Base-by-base conservation (phyloP, 2,329 filamentous ascomycete genomes). In the Stagonosporopsis rhizophila region DNA sequence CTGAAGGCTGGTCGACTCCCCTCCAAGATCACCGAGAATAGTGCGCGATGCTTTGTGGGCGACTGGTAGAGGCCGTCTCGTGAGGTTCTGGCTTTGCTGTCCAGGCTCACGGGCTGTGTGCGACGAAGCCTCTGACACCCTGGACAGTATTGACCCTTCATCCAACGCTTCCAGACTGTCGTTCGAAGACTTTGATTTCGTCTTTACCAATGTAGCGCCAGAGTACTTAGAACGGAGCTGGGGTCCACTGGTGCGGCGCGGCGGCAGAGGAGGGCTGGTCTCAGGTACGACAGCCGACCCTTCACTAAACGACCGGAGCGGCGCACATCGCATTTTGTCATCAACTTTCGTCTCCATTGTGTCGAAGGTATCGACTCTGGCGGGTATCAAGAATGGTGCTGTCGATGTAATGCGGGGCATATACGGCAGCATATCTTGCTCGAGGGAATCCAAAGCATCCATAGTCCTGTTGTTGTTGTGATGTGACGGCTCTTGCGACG, bases 171-270 rank as follows among this genome's bases (percentile, higher is more conserved):
- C n/a, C 6, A 48, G 32, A 27, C 39, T 64, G 35, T 61, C 60
- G 17, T 65, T 52, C 23, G 60, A 61, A 4, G 59, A 50, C 1
- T 34, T 44, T 15, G 61, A 62, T 1, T 38, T 44, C 38, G 30
- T 47, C 45, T 57, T 42, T 23, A 19, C 27, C 28, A 52, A n/a
- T 6, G 48, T 39, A 20, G 45, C 14, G 15, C 22, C 30, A 6
- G 45, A 48, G 17, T 52, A 40, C 15, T 46, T 19, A 3, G 52
- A 45, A 5, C 23, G 38, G 20, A 50, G 20, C 19, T 52, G 56
- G 14, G 53, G 52, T 32, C 40, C 60, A 39, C 55, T 66, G 1
- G 65, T 56, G 8, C 59, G 65, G 17, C 68, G 68, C 41, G 66
- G 65, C 17, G 64, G 64, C n/a, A 68, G 40, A 11, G 64, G 60